Evolutionary conservation across 331 rosid species (phyloP).

Genomic region (Dryas integrifolia): DNA sequence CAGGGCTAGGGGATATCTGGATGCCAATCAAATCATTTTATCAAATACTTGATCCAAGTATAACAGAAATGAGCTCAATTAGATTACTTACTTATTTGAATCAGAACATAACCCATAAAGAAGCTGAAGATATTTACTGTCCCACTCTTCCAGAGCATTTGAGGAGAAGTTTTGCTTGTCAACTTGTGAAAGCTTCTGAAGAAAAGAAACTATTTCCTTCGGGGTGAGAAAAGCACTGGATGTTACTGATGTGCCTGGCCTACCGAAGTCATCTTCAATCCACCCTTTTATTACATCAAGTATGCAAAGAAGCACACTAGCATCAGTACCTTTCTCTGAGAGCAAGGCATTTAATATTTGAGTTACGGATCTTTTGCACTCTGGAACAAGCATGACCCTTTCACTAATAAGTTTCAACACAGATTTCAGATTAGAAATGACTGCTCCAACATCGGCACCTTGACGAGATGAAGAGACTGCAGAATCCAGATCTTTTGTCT

Average conservation of each 20-base stretch:
- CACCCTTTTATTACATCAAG: conserved; percentile 96
- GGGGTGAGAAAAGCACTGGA: conserved; percentile 67
- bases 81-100: conserved; percentile 67
- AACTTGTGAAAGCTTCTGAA: conserved; percentile 91
- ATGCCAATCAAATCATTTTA: conserved; percentile 29
- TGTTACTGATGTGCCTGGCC: conserved; percentile 59
- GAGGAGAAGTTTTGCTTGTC: conserved; percentile 80
- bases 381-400: conserved; percentile 84
- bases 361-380: conserved; percentile 78
- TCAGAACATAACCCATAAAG: conserved; percentile 85
- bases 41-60: conserved; percentile 15
- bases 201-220: conserved; percentile 89
- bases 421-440: conserved; percentile 79
- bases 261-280: conserved; percentile 83
- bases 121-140: conserved; percentile 80
- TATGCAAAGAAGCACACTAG: conserved; percentile 90
- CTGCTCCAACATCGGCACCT: conserved; percentile 77
- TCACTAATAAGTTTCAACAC: conserved; percentile 82
- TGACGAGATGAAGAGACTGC: conserved; percentile 89
- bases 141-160: conserved; percentile 77
- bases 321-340: conserved; percentile 88
- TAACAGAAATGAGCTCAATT: neutral
- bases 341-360: conserved; percentile 73
- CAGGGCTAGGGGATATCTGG: conserved; percentile 56
- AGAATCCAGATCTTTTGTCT: conserved; percentile 83